Evolutionary conservation across 1,284 basidiomycete species (phyloP), one percentile per base, ranked within the genome.

Genomic region (Ceratobasidium sp.): DNA sequence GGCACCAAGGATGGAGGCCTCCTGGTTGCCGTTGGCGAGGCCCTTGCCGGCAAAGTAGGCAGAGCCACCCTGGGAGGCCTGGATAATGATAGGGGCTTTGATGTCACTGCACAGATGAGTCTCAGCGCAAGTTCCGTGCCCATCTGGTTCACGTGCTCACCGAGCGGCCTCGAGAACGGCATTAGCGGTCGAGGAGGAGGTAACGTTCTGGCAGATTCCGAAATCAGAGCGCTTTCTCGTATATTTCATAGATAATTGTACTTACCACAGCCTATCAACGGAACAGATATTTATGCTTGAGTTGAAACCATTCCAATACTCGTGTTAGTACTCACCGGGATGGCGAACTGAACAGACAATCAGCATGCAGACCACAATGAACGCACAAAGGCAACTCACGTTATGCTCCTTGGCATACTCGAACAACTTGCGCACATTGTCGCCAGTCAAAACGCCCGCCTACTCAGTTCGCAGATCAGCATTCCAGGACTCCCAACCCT

Each of bases 11-110:
- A 97, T 92, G 71, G 97, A 98, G n/a, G 94, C 97, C 82, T 97
- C 91, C 81, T 99, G 97, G 79, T 95, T 92, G 82, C 92, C 92
- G 83, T 99, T 99, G 79, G 93, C 84, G 67, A 99, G 87, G 72
- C 96, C 96, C 84, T 99, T 99, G 77, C 97, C 97, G 73, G 94
- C 95, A 81, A 95, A 98, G 88, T 94, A 98, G 75, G 96, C 96
- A 77, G 90, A 88, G 80, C 97, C 97, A 76, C 97, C 97, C 82
- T 99, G 96, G 73, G 97, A 99, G 77, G 97, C 90, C 82, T 99
- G 97, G 79, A 98, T 86, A 84, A 99, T 98, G 84, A 99, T 96
- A 76, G 97, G 97, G 36, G 96, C 88, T 83, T 99, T 98, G 87
- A 94, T 89, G 82, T 94, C 92, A 74, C 87, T 88, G 74, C 60